Conservation (phyloP, 2,329 filamentous ascomycete species). For the Stagonosporopsis cucurbitacearum region DNA sequence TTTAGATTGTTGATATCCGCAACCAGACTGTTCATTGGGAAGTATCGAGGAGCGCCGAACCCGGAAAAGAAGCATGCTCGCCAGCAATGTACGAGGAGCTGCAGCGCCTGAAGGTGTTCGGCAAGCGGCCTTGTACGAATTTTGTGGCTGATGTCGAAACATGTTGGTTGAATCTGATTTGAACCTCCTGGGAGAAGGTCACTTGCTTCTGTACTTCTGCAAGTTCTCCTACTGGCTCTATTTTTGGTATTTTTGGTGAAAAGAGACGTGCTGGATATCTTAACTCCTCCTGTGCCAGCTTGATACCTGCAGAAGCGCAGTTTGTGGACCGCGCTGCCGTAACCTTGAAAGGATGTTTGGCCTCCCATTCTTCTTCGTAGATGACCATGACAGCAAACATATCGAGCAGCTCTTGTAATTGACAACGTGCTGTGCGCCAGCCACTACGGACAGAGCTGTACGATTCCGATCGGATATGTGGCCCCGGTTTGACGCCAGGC, state of each 20-base stretch:
- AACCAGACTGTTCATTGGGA: neutral
- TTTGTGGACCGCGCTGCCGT: neutral
- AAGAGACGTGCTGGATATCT: neutral
- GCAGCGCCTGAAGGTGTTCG: neutral
- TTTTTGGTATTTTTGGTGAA: neutral
- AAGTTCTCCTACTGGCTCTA: neutral
- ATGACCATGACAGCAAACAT: neutral
- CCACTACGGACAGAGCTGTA: neutral
- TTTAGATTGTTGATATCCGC: constrained; percentile 6
- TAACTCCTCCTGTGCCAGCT: neutral
- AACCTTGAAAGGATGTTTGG: neutral
- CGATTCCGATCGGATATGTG: neutral
- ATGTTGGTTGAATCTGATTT: neutral
- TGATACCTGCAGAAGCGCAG: constrained; percentile 1
- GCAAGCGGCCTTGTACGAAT: neutral
- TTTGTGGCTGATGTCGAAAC: neutral
- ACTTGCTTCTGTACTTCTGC: neutral
- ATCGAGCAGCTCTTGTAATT: neutral
- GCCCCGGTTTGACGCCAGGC: neutral
- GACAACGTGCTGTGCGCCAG: neutral
- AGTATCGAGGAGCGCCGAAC: constrained; percentile 2
- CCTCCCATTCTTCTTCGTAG: constrained; percentile 4
- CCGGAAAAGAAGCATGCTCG: neutral
- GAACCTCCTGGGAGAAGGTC: neutral
- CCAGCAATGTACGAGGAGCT: neutral